Evolutionary conservation across 176 grass and related monocot species (phyloP).

Genomic region (Oryza australiensis): DNA sequence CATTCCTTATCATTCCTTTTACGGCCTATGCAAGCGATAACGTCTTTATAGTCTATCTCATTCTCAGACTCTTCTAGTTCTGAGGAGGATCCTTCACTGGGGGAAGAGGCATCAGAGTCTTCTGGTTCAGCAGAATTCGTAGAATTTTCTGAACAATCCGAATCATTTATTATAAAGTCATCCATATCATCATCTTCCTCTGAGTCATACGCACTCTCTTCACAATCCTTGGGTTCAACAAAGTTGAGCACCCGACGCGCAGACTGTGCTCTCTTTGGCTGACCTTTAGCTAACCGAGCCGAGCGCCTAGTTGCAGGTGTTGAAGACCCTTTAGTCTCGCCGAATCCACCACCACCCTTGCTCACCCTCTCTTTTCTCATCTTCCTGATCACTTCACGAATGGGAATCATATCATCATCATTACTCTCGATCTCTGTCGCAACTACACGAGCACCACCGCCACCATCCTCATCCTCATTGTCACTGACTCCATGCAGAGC

Average conservation of each 20-base stretch:
- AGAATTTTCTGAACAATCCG: constrained; percentile 32
- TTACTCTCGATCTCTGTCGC: constrained; percentile 25
- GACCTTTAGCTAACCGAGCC: constrained; percentile 27
- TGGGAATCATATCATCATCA: constrained; percentile 43
- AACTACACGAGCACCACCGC: background rate
- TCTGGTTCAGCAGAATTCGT: constrained; percentile 16
- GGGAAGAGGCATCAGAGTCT: background rate
- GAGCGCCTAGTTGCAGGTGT: constrained; percentile 37
- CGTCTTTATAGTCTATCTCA: constrained; percentile 40
- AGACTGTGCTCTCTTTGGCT: constrained; percentile 7
- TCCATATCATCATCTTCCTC: constrained; percentile 51
- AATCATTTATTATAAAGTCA: constrained; percentile 64
- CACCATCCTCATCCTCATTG: constrained; percentile 38
- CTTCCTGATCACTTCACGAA: constrained; percentile 37
- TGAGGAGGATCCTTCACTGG: constrained; percentile 13
- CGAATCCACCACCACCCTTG: background rate
- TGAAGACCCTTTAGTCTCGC: constrained; percentile 9
- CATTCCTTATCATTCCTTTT: constrained; percentile 53
- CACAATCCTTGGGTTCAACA: constrained; percentile 44
- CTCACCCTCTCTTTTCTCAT: background rate
- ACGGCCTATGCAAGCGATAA: constrained; percentile 46
- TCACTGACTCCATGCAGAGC: constrained; percentile 35
- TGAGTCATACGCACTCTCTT: constrained; percentile 37
- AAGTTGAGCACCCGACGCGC: constrained; percentile 13
- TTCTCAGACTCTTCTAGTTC: constrained; percentile 27